These are phyloP conservation scores for Ganoderma leucocontextum DNA, from an alignment of 1,284 basidiomycete genomes.

Conservation along the genomic window DNA sequence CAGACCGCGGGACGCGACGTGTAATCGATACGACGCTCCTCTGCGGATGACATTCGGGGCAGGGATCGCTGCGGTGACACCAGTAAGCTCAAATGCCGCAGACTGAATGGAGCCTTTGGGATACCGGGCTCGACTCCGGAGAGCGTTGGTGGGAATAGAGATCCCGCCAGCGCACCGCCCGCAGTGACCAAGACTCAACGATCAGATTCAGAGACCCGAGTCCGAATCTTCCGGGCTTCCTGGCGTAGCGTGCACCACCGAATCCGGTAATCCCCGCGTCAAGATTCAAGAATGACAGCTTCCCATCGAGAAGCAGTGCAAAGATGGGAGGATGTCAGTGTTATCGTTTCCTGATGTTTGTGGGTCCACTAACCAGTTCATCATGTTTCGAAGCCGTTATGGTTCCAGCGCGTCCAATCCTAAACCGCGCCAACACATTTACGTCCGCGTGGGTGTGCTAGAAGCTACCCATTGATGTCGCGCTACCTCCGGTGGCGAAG, in stretches of 20 bases:
- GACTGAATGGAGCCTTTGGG: neutral
- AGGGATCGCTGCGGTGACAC: neutral
- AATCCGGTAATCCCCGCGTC: neutral
- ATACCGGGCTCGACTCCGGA: neutral
- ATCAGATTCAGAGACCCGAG: constrained; percentile 5
- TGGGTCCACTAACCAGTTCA: constrained; percentile 6
- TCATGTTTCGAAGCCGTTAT: constrained; percentile 2
- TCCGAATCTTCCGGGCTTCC: neutral
- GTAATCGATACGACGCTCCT: neutral
- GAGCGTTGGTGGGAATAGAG: constrained; percentile 20
- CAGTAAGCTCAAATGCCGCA: neutral
- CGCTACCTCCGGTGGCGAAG: neutral
- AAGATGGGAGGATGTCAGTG: neutral
- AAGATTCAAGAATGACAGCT: neutral
- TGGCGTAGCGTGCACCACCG: neutral
- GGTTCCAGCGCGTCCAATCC: constrained; percentile 2
- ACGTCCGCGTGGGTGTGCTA: neutral
- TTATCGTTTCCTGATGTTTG: neutral
- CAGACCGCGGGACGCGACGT: neutral
- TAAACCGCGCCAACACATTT: neutral
- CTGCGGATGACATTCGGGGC: neutral
- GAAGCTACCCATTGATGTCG: neutral
- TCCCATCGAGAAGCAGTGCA: constrained; percentile 4
- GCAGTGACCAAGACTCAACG: neutral
- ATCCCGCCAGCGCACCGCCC: constrained; percentile 17